Evolutionary conservation across 2,329 filamentous ascomycete genomes (phyloP), one percentile per base, ranked within the genome.

Genomic region (Fusarium citri): DNA sequence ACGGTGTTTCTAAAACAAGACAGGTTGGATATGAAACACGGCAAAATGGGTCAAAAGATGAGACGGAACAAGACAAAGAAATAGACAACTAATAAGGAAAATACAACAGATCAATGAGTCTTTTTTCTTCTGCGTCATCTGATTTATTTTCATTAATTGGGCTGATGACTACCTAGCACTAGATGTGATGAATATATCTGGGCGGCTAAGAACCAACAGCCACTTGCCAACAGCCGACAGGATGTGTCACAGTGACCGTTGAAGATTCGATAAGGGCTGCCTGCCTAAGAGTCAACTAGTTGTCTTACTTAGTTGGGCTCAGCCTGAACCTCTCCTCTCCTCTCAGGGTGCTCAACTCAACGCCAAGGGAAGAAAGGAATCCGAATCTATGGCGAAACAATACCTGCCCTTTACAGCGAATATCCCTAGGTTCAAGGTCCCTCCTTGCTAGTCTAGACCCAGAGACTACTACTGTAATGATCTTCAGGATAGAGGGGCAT

Each of bases 121-220:
- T 54, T 62, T 45, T 34, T n/a, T 48, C 20, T 31, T 23, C 48
- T 25, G 18, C 43, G 58, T 72, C 72, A 72, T 71, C 51, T 73
- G 69, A 74, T 50, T 4, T 22, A 34, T 65, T 58, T 53, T 64
- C 45, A 47, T 73, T 42, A 53, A 26, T 64, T 68, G 58, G 60
- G 57, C 67, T 61, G 66, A 71, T 72, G 64, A 60, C 62, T 59
- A 37, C 26, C 51, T 50, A 48, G 48, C 55, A 11, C 54, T 62
- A 58, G 60, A 71, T 74, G 72, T 74, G 72, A 74, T 69, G 49
- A 70, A 74, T 68, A 34, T 51, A 63, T 56, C 60, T 68, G 72
- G 72, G 72, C 72, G 72, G 72, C 70, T 74, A 74, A 60, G 66
- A 66, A 57, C 37, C 46, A 28, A 64, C 60, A 68, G 43, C 47